A percentile compares a stretch with the other conserved stretches of the same genome.
Evolutionary conservation across 2,329 filamentous ascomycete genomes (phyloP).

Genomic region (Lasiodiplodia sp.): DNA sequence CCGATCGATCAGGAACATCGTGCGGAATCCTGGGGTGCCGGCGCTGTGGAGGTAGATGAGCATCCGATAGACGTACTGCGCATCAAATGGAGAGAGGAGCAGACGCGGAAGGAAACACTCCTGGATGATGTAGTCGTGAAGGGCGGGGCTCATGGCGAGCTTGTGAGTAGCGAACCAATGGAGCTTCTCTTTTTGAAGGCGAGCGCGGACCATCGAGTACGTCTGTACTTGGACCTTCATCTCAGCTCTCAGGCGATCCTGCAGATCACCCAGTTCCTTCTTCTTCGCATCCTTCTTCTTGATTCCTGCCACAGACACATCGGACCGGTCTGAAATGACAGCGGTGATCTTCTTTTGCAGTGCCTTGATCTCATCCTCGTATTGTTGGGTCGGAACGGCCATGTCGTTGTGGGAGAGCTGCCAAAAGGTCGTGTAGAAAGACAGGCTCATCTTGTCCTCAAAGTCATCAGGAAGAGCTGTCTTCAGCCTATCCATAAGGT

Average conservation of each 20-base stretch:
- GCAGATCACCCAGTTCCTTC: slow-evolving; percentile 72
- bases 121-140: slow-evolving; percentile 82
- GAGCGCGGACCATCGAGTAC: slow-evolving; percentile 64
- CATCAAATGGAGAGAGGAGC: slow-evolving; percentile 82
- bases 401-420: slow-evolving; percentile 84
- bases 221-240: slow-evolving; percentile 71
- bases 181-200: slow-evolving; percentile 77
- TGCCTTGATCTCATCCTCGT: slow-evolving; percentile 73
- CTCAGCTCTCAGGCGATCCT: slow-evolving; percentile 75
- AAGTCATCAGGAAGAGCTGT: slow-evolving; percentile 66
- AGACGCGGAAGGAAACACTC: slow-evolving; percentile 91
- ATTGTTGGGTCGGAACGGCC: slow-evolving; percentile 76
- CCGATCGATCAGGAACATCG: slow-evolving; percentile 81
- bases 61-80: slow-evolving; percentile 87
- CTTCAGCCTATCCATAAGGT: slow-evolving; percentile 74
- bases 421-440: slow-evolving; percentile 94
- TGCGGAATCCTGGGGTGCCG: slow-evolving; percentile 84
- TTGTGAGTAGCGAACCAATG: slow-evolving; percentile 75
- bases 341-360: slow-evolving; percentile 67
- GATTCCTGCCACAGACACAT: slow-evolving; percentile 72
- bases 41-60: slow-evolving; percentile 86
- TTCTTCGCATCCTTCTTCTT: slow-evolving; percentile 74
- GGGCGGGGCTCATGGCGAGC: slow-evolving; percentile 64
- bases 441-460: slow-evolving; percentile 75
- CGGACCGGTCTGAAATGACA: slow-evolving; percentile 74